A percentile compares a stretch with the other conserved stretches of the same genome.
phyloP scores from a whole-genome alignment of 371 early-diverging fungal species.

The Amoeboaphelidium occidentale region DNA sequence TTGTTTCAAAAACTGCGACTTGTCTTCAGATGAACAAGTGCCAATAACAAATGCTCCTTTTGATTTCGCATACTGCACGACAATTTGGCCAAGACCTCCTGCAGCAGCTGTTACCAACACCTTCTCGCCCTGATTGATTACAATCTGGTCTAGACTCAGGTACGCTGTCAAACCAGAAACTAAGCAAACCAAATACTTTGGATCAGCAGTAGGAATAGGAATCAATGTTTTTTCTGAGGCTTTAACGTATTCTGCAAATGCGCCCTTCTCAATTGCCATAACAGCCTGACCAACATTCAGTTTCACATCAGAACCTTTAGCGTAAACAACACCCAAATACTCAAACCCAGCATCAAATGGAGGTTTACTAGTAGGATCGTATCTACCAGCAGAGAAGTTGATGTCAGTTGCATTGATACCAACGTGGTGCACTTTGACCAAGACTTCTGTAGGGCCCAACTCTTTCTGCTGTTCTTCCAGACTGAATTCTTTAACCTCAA shows the following conservation, averaged over 20 bases:
- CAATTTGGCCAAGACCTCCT: slow-evolving; percentile 24
- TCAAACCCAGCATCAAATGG: slow-evolving; percentile 37
- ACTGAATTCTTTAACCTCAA: background rate
- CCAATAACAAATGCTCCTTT: slow-evolving; percentile 22
- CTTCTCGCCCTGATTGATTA: background rate
- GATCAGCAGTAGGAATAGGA: slow-evolving; percentile 18
- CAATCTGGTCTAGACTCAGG: slow-evolving; percentile 13
- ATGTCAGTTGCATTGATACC: slow-evolving; percentile 33
- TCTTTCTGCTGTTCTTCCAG: background rate
- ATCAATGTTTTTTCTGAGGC: slow-evolving; percentile 9
- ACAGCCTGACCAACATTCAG: slow-evolving; percentile 12
- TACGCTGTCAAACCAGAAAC: slow-evolving; percentile 28
- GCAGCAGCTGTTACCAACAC: slow-evolving; percentile 11
- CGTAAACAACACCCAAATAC: slow-evolving; percentile 22
- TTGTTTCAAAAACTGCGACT: slow-evolving; percentile 1
- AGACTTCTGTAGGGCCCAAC: slow-evolving; percentile 11
- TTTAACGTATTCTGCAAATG: slow-evolving; percentile 23
- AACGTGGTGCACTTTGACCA: slow-evolving; percentile 19
- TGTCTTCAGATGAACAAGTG: slow-evolving; percentile 13
- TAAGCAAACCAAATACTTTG: slow-evolving; percentile 17
- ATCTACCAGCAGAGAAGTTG: slow-evolving; percentile 29
- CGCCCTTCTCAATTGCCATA: slow-evolving; percentile 14
- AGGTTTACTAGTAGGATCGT: slow-evolving; percentile 23
- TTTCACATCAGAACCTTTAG: slow-evolving; percentile 12
- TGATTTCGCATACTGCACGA: slow-evolving; percentile 20